Evolutionary conservation across 306 rosid species (phyloP).

Genomic region (Ziziphus jujuba): DNA sequence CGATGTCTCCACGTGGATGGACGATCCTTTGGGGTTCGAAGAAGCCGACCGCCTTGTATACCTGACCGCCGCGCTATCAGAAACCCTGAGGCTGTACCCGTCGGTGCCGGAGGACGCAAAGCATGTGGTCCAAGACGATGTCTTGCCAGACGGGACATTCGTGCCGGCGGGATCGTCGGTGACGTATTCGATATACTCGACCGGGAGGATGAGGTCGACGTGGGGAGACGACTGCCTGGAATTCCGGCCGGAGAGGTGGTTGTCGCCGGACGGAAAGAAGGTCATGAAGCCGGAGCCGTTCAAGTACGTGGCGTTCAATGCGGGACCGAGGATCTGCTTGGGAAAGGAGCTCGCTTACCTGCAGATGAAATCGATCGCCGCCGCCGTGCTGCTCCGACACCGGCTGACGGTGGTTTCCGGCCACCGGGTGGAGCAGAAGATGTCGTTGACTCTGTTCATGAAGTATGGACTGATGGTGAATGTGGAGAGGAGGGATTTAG

Average conservation of each 20-base stretch:
- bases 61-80: constrained; percentile 75
- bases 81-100: constrained; percentile 77
- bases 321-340: constrained; percentile 93
- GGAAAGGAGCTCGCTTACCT: constrained; percentile 88
- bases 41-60: constrained; percentile 77
- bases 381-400: constrained; percentile 81
- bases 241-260: constrained; percentile 83
- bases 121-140: constrained; percentile 67
- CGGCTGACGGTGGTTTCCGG: constrained; percentile 57
- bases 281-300: constrained; percentile 64
- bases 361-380: constrained; percentile 86
- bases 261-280: constrained; percentile 53
- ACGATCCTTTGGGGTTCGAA: constrained; percentile 68
- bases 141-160: constrained; percentile 75
- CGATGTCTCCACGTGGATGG: constrained; percentile 44
- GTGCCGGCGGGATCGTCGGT: constrained; percentile 87
- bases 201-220: constrained; percentile 66
- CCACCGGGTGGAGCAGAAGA: constrained; percentile 84
- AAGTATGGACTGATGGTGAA: constrained; percentile 81
- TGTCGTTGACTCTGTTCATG: constrained; percentile 91
- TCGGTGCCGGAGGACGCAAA: constrained; percentile 91
- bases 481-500: constrained; percentile 59
- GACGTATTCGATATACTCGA: constrained; percentile 76
- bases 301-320: constrained; percentile 84
- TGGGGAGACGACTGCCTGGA: constrained; percentile 95